phyloP scores from a whole-genome alignment of 805 yeast genomes.

The Nakazawaea ishiwadae region DNA sequence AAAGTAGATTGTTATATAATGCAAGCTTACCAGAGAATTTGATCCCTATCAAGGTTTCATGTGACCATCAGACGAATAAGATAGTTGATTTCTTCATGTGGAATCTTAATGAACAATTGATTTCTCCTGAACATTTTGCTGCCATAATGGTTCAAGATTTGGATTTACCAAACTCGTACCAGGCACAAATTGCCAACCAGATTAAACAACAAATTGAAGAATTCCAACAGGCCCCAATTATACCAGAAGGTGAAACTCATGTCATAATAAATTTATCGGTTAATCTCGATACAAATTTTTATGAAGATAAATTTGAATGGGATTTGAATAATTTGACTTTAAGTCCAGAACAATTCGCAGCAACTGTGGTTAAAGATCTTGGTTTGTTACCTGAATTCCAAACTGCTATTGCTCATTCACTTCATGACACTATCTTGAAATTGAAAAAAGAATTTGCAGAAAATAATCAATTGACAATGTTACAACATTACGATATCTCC shows the following conservation, averaged over 20 bases:
- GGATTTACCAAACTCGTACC: slow-evolving; percentile 67
- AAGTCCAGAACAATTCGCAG: slow-evolving; percentile 84
- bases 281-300: slow-evolving; percentile 75
- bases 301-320: slow-evolving; percentile 95
- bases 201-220: slow-evolving; percentile 81
- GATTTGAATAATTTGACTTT: slow-evolving; percentile 53
- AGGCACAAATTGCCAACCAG: slow-evolving; percentile 58
- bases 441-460: slow-evolving; percentile 81
- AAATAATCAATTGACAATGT: slow-evolving; percentile 29
- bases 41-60: slow-evolving; percentile 61
- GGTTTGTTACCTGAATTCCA: slow-evolving; percentile 82
- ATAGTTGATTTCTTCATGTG: slow-evolving; percentile 69
- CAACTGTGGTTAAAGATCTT: slow-evolving; percentile 74
- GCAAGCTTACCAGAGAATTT: slow-evolving; percentile 37
- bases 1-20: slow-evolving; percentile 27
- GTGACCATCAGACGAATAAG: slow-evolving; percentile 51
- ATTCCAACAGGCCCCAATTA: slow-evolving; percentile 56
- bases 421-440: slow-evolving; percentile 74
- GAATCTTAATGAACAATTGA: slow-evolving; percentile 60
- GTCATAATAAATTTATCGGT: slow-evolving; percentile 80
- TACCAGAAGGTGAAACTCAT: slow-evolving; percentile 69
- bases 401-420: slow-evolving; percentile 83
- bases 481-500: slow-evolving; percentile 30
- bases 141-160: slow-evolving; percentile 74
- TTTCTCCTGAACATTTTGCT: slow-evolving; percentile 75